Base-by-base conservation (phyloP, 2,329 filamentous ascomycete genomes). In the Chaetomium sp. region DNA sequence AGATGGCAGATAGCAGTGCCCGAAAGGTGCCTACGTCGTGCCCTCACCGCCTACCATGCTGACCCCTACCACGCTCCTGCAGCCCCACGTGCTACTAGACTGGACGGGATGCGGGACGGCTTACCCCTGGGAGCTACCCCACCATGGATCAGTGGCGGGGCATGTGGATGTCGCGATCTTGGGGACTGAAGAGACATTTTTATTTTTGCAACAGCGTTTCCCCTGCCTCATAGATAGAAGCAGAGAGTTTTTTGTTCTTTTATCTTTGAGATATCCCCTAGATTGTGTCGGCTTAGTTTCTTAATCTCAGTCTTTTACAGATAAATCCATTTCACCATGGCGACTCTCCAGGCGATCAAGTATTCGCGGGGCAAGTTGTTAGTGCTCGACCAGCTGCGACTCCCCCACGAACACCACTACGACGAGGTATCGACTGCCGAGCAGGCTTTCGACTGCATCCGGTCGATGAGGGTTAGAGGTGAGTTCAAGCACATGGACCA, bases 371-470 rank as follows among this genome's bases (percentile, higher is more conserved):
- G 90, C 70, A 84, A 84, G 75, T 82, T 95, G 64, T 83, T 91
- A 70, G 91, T 95, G 69, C 85, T 95, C 62, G 90, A 95, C 76
- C 91, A 95, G 79, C 86, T 95, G n/a, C 86, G 87, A 67, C 83
- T 95, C 25, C 91, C 91, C 16, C 91, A 95, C 74, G 87, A 90
- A 71, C 88, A 91, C 73, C 86, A 91, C 75, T 95, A 93, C 76
- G 90, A 94, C 72, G 76, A 84, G 68, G 85, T 94, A 60, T 83
- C 83, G 33, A 90, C 85, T 12, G 85, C 87, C 68, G 85, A 89
- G 71, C 89, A 92, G 77, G 91, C 90, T 45, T 95, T 92, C 79
- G 88, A 92, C 75, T 91, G 90, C 72, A 95, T 95, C 78, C 88
- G 87, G 71, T 84, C 90, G 19, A 95, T 95, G 91, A 80, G 87